Evolutionary conservation across 768 basidiomycete genomes (phyloP).

Genomic region (Mycena vitilis): DNA sequence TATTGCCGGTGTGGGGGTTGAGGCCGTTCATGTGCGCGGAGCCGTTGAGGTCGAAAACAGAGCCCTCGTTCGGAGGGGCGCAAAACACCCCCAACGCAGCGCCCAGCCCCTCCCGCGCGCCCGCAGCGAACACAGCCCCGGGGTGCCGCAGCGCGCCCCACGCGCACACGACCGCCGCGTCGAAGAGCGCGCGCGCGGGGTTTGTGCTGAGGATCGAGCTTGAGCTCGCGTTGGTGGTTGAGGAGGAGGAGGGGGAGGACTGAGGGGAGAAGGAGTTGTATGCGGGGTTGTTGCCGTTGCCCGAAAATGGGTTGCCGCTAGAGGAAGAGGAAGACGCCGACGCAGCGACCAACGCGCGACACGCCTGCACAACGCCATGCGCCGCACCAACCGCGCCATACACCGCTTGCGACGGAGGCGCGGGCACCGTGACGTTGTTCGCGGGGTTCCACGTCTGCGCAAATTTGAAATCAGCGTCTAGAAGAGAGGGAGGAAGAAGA

Average conservation of each 20-base stretch:
- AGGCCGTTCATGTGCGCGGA: not conserved
- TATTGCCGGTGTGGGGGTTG: no score
- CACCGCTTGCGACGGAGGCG: conserved; percentile 58
- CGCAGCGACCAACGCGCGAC: conserved; percentile 51
- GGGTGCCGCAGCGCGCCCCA: conserved; percentile 70
- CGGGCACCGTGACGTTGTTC: no score
- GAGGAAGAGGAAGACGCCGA: not conserved
- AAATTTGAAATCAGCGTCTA: no score
- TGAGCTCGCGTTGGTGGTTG: conserved; percentile 24
- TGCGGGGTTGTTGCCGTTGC: not conserved
- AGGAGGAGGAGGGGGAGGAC: not conserved
- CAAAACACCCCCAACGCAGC: conserved; percentile 26
- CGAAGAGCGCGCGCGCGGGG: conserved; percentile 70
- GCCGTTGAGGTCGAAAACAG: not conserved
- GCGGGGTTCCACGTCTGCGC: no score
- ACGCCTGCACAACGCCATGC: conserved; percentile 69
- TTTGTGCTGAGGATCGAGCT: conserved; percentile 69
- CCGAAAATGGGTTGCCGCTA: not conserved
- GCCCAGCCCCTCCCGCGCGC: conserved; percentile 54
- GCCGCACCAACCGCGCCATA: conserved; percentile 74
- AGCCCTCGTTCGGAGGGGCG: no score
- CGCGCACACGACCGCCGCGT: conserved; percentile 74
- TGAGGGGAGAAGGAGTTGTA: not conserved
- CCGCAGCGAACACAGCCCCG: conserved; percentile 55
- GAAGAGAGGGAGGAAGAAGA: no score